Base-by-base conservation (phyloP, 257 asterid species). In the Eucommia ulmoides region DNA sequence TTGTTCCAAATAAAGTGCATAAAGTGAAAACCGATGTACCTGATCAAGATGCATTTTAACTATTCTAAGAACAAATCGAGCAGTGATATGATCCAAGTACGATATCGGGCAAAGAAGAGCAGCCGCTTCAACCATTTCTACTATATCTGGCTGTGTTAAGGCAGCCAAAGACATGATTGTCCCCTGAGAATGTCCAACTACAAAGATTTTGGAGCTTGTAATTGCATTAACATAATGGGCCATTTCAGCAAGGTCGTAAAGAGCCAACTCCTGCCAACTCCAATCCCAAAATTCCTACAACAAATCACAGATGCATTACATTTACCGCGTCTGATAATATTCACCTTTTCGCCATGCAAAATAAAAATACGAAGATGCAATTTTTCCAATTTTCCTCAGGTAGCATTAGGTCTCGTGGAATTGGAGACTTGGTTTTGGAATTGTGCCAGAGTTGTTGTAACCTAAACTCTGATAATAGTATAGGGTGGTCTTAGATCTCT, bases 111-210 rank as follows among this genome's bases (percentile, higher is more conserved):
- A 86, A 60, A 91, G 92, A 69, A 86, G 89, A 19, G 99, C 99
- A 26, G 99, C 94, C 55, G 93, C 99, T 76, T 72, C 68, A 58
- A 91, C 87, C 95, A 83, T 83, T 61, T 71, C 55, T 20, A 69
- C 82, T 50, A 86, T 77, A 65, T 77, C 79, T 41, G 96, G 95
- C 58, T 79, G 91, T 51, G 99, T 80, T 24, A 91, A 68, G 51
- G 96, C 99, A 58, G 99, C 96, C 62, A 91, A 73, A 59, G 99
- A 91, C 55, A 86, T 83, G 50, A 91, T 91, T 61, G 99, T 86
- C 63, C 99, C 99, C 98, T 91, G 98, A 54, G 98, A 91, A 67
- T 91, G 94, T 62, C 98, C 98, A 51, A 86, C 86, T 65, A 86
- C 65, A 59, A 78, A 61, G 24, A 91, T 60, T 75, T 81, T 86